Percentiles rank a stretch among this genome's conserved stretches.
Evolutionary conservation across 768 basidiomycete species (phyloP).

Genomic region (Naganishia onofrii): DNA sequence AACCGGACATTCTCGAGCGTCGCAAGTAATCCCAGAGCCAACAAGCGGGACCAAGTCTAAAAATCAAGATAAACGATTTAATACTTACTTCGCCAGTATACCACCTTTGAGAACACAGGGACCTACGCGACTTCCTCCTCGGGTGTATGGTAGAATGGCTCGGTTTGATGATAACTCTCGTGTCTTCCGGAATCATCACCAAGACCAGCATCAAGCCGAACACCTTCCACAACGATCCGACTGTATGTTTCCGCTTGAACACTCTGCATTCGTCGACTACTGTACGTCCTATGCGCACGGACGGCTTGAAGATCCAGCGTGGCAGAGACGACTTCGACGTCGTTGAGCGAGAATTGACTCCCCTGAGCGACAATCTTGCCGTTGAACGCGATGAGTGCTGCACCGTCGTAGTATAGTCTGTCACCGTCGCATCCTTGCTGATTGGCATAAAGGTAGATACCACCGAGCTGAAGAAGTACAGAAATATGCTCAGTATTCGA

Average conservation of each 20-base stretch:
- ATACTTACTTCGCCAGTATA: not conserved
- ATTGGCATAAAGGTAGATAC: conserved; percentile 95
- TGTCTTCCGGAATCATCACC: conserved; percentile 60
- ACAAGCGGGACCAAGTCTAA: conserved; percentile 90
- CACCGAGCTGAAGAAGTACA: conserved; percentile 67
- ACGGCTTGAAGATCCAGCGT: conserved; percentile 97
- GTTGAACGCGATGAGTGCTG: conserved; percentile 92
- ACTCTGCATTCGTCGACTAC: conserved; percentile 86
- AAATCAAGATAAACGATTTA: not conserved
- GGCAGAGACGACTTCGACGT: conserved; percentile 93
- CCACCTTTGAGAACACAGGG: no score
- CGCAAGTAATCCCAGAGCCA: conserved; percentile 99
- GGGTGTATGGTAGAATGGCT: conserved; percentile 74
- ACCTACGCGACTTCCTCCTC: conserved; percentile 98
- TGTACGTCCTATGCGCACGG: conserved; percentile 74
- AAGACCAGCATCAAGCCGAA: conserved; percentile 72
- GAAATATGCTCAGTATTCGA: not conserved
- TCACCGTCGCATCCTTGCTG: conserved; percentile 99
- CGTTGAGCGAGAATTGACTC: conserved; percentile 89
- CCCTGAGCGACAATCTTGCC: conserved; percentile 90
- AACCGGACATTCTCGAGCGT: conserved; percentile 87
- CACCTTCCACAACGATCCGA: conserved; percentile 67
- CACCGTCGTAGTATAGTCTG: conserved; percentile 95
- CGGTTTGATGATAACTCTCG: conserved; percentile 55
- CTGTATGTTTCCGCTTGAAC: conserved; percentile 71